Base-by-base conservation (phyloP, 176 grass and related monocot species). In the Carex scoparia region DNA sequence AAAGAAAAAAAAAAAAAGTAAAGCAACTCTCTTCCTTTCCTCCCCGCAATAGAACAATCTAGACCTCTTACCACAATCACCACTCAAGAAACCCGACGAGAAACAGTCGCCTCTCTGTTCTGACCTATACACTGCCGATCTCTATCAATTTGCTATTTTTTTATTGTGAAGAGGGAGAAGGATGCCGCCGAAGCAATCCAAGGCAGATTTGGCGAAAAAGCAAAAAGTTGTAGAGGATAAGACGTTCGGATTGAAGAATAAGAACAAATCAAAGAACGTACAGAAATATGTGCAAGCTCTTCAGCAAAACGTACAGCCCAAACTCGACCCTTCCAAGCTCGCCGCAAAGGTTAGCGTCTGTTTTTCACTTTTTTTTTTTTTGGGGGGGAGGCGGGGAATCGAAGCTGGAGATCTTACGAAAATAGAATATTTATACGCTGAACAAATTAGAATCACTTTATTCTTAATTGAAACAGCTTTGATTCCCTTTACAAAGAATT, bases 221-320 rank as follows among this genome's bases (percentile, higher is more conserved):
- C 96, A 99, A 84, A 99, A 99, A 87, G 18, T 95, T 65, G 96
- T 95, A 74, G 96, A 99, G 93, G 96, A 99, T 89, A 99, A 99
- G 87, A 99, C 96, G 58, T 99, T 99, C 88, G 96, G 96, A 31
- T 90, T 99, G 65, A 99, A 99, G 91, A 99, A 99, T 79, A 99
- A 99, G 91, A 99, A 95, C 84, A 99, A 99, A 92, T 95, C 93
- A 64, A 99, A 99, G 90, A 95, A 95, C 88, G 96, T 99, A n/a
- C 96, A 99, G 90, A 99, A 92, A 85, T 99, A 99, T 64, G 96
- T 99, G 55, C 96, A 99, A 84, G 84, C 82, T 58, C 71, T 99
- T 5, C 87, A 93, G 49, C 96, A 95, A 86, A 10, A 83, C 60
- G 96, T 86, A 11, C 96, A 99, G 85, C 87, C 89, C 78, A 99